These are phyloP conservation scores for Moesziomyces antarcticus DNA, from an alignment of 1,284 basidiomycete genomes.

Conservation along the genomic window DNA sequence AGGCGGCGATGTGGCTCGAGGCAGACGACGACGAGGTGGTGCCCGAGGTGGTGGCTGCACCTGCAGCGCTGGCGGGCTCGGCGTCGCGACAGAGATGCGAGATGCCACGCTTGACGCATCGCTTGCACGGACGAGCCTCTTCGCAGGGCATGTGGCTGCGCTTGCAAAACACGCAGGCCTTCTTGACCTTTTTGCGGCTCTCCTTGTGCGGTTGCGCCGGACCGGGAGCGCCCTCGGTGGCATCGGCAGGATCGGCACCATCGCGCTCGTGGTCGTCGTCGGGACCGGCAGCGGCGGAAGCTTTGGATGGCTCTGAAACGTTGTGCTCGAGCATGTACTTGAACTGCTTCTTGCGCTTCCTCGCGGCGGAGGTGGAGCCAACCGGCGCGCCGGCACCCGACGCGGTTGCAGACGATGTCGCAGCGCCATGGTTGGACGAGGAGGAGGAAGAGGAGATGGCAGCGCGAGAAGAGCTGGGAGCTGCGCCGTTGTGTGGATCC, in stretches of 20 bases:
- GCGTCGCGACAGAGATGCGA: constrained; percentile 47
- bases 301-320: constrained; percentile 6
- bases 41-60: constrained; percentile 7
- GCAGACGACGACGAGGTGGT: constrained; percentile 2
- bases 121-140: constrained; percentile 39
- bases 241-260: constrained; percentile 4
- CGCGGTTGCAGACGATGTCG: background rate
- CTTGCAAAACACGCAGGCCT: constrained; percentile 52
- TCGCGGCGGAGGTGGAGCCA: background rate
- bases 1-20: background rate
- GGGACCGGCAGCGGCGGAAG: background rate
- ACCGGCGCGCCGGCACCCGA: background rate
- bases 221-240: background rate
- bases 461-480: background rate
- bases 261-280: constrained; percentile 17
- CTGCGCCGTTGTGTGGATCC: background rate
- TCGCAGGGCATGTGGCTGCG: constrained; percentile 53
- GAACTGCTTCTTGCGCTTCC: constrained; percentile 52
- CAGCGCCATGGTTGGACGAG: background rate
- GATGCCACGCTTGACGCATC: constrained; percentile 49
- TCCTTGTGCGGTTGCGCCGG: constrained; percentile 22
- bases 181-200: constrained; percentile 49
- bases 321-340: constrained; percentile 47
- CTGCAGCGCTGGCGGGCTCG: constrained; percentile 23
- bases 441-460: background rate